Evolutionary conservation across 2,329 filamentous ascomycete species (phyloP), one percentile per base, ranked within the genome.

Genomic region (Aspergillus melleus): DNA sequence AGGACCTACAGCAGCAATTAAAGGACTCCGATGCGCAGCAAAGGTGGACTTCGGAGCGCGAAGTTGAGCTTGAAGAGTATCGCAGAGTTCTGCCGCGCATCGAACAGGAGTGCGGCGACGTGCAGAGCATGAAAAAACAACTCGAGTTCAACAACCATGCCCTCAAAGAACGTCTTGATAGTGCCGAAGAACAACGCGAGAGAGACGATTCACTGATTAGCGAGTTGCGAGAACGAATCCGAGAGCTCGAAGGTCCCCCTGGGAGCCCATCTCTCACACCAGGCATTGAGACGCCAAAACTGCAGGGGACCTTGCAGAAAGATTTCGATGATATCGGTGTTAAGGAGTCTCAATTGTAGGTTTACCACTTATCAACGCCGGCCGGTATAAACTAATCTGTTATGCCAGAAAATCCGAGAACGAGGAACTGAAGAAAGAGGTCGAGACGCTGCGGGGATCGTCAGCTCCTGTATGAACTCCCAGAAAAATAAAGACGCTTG

Each of bases 111-210:
- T 75, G 77, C 57, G 77, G 76, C 61, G 80, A 82, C 60, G 75
- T 81, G 44, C 78, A 79, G 60, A 76, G 77, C 49, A 69, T 80
- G 60, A 81, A 81, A 66, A 81, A 80, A 57, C 74, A 80, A 60
- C 69, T 81, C 10, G 79, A 81, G 61, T 79, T 80, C 60, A 78
- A 81, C 64, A 81, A 81, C 58, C 77, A 80, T 60, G 75, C 77
- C 14, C 71, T 81, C 16, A 78, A 76, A 8, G 78, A 79, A 59
- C 71, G 79, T 16, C 73, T 80, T 19, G 69, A 77, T 50, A 76
- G 76, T 58, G 74, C 77, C 2, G 74, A 78, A 55, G 78, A 81
- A 61, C 76, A 80, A 54, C 73, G 73, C 49, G 71, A 77, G 52
- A 68, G 77, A 61, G 76, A 79, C 42, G 75, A 79, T 60, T 72